phyloP scores from a whole-genome alignment of 192 early-diverging fungal genomes.

The Radiomyces spectabilis region DNA sequence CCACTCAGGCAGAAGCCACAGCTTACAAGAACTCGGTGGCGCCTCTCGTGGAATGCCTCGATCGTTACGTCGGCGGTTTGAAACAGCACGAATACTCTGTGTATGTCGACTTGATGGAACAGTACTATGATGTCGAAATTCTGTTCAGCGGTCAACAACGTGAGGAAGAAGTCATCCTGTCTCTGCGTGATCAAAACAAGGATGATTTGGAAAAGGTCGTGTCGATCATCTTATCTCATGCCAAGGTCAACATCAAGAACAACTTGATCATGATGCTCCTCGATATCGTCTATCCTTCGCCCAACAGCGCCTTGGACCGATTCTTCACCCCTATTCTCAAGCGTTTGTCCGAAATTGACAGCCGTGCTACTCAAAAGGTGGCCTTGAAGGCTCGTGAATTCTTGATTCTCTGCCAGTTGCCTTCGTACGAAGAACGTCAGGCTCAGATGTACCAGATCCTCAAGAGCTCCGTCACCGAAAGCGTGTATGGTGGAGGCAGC shows the following conservation, averaged over 20 bases:
- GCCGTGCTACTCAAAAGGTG: slow-evolving; percentile 76
- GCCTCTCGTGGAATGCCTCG: slow-evolving; percentile 61
- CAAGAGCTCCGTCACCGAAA: slow-evolving; percentile 63
- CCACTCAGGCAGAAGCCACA: slow-evolving; percentile 56
- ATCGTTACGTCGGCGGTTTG: slow-evolving; percentile 67
- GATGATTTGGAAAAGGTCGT: slow-evolving; percentile 66
- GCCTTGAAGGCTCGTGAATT: slow-evolving; percentile 93
- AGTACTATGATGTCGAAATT: slow-evolving; percentile 79
- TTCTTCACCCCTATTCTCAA: slow-evolving; percentile 74
- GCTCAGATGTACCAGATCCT: slow-evolving; percentile 81
- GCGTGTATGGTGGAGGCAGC: slow-evolving; percentile 66
- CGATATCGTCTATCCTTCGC: slow-evolving; percentile 68
- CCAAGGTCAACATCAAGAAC: slow-evolving; percentile 73
- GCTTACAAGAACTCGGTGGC: slow-evolving; percentile 53
- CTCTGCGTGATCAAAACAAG: slow-evolving; percentile 83
- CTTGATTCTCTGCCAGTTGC: slow-evolving; percentile 87
- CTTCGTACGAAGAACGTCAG: slow-evolving; percentile 84
- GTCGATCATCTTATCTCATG: slow-evolving; percentile 69
- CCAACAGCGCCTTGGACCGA: slow-evolving; percentile 53
- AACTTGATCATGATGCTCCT: slow-evolving; percentile 71
- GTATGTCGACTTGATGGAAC: slow-evolving; percentile 70
- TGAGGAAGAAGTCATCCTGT: slow-evolving; percentile 81
- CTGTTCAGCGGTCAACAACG: slow-evolving; percentile 65
- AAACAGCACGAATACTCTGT: slow-evolving; percentile 66
- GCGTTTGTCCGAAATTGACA: slow-evolving; percentile 68